Base-by-base conservation (phyloP, 805 yeast species). In the Metahyphopichia silvanorum region DNA sequence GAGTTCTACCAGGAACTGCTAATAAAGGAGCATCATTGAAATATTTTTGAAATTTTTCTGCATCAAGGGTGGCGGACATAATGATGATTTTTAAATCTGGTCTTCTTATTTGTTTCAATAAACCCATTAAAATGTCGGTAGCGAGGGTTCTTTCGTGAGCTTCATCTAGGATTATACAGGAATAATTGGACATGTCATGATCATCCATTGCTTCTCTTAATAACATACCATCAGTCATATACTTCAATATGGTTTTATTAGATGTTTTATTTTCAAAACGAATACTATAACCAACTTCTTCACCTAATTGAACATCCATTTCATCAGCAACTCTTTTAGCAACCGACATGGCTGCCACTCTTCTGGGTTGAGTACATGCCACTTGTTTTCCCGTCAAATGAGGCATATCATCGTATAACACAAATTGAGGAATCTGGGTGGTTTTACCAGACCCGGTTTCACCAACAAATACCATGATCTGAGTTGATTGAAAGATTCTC, bases 381-480 rank as follows among this genome's bases (percentile, higher is more conserved):
- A 91, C 91, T 62, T 82, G 91, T 11, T 79, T 79, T 4, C 91
- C 89, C 32, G 66, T 64, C 44, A 87, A 66, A 51, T 87, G 96
- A 12, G 97, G 96, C 74, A 91, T 75, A 47, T 89, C 98, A 56
- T 93, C 97, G 50, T 77, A 87, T 31, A 82, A 66, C 15, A 91
- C 96, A 62, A 89, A 93, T 63, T 91, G 98, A 3, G 98, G 98
- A 42, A 91, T 89, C 66, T 91, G 98, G 1, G 98, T 91, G 16
- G 98, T 91, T 62, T 91, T 91, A 76, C 98, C 98, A 19, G 96
- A 87, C 67, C 98, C 98, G 4, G 98, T 91, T 58, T 91, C 98
- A 69, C 98, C 98, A 32, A 93, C 98, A 60, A 93, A 87, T 22
- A 91, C 98, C 94, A 93, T 84, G 55, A 91, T 85, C 63, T 91